These are phyloP conservation scores for Penicillium waksmanii DNA, from an alignment of 495 filamentous ascomycete species.

Conservation along the genomic window DNA sequence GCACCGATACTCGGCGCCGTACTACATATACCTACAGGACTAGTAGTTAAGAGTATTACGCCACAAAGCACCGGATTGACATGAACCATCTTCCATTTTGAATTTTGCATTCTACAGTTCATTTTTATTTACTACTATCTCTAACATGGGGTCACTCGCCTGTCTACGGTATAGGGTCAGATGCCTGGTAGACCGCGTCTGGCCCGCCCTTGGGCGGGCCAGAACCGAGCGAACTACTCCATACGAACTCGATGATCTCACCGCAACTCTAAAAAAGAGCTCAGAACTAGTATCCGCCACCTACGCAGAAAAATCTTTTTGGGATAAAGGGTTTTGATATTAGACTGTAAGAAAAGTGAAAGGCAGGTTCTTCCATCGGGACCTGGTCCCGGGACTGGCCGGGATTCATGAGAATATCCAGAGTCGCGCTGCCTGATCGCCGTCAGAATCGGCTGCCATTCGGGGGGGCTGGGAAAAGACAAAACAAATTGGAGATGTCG, in stretches of 20 bases:
- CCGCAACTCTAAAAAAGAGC: constrained; percentile 2
- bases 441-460: constrained; percentile 1
- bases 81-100: too few relatives aligned
- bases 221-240: background rate
- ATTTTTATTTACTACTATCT: too few relatives aligned
- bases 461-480: background rate
- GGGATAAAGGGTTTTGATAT: constrained; percentile 2
- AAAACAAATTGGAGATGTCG: constrained; percentile 1
- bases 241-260: constrained; percentile 29
- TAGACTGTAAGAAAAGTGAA: background rate
- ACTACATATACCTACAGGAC: background rate
- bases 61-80: too few relatives aligned
- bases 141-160: too few relatives aligned
- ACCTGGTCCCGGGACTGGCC: constrained; percentile 2
- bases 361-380: background rate
- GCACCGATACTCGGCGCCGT: background rate
- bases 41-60: background rate
- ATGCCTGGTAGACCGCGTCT: too few relatives aligned
- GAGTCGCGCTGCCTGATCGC: background rate
- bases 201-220: too few relatives aligned
- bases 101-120: too few relatives aligned
- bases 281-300: background rate
- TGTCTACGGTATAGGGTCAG: too few relatives aligned
- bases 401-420: background rate
- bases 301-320: constrained; percentile 5